Evolutionary conservation across 192 early-diverging fungal genomes (phyloP), one percentile per base, ranked within the genome.

Genomic region (Chytriomyces confervae): DNA sequence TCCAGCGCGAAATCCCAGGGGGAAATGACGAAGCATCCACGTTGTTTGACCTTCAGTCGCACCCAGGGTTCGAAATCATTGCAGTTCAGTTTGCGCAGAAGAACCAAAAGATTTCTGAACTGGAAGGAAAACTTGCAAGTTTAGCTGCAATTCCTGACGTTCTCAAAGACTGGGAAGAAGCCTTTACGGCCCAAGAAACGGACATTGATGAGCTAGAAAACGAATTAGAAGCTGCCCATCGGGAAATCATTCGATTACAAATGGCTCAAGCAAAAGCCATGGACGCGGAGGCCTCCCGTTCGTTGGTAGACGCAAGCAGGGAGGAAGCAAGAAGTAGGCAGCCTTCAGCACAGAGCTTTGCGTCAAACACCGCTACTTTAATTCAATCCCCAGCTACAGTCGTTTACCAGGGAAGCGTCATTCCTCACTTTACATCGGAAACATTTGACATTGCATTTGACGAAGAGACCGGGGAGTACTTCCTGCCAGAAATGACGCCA

Each of bases 141-240:
- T 50, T 76, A 11, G n/a, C 74, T 7, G 48, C 64, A 29, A 66
- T 76, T 49, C 74, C 74, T 18, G 74, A 76, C 6, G 61, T 76
- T 48, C 49, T 76, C 9, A 51, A 76, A 64, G 23, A 50, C 20
- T 76, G 74, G 74, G 74, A 76, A 66, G 48, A 76, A 23, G 74
- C 74, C 9, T 76, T 76, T 47, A 76, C 64, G 61, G 74, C 62
- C 1, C 74, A 76, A 51, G 74, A 76, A 44, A 24, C 36, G 16
- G 74, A 76, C 44, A 76, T 76, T 44, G 74, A 76, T 29, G 51
- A 64, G 23, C 46, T 76, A 6, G 74, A 76, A 50, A 44, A 46
- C 23, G 74, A 76, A 36, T 43, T 76, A 6, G 74, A 76, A 9
- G 74, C 74, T 47, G 74, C 74, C 13, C 43, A 76, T n/a, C 27